Percentiles rank a stretch among this genome's conserved stretches.
phyloP scores from a whole-genome alignment of 495 filamentous ascomycete genomes.

The Podospora sp. region DNA sequence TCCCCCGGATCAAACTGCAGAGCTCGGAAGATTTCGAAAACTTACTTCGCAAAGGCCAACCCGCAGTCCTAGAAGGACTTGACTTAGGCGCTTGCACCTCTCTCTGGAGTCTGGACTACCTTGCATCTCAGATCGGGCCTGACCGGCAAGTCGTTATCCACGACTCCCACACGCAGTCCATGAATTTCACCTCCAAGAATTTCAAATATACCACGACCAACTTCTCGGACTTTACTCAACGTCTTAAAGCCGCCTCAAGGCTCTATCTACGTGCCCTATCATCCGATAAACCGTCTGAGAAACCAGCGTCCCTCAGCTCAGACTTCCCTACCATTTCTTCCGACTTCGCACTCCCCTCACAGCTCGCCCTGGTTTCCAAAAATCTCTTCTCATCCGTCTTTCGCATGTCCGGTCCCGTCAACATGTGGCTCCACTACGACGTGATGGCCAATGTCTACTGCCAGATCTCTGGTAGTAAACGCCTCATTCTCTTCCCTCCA shows the following conservation, averaged over 20 bases:
- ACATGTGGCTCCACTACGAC: constrained; percentile 94
- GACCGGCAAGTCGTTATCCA: constrained; percentile 75
- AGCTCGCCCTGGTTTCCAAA: constrained; percentile 59
- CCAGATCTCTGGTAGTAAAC: constrained; percentile 72
- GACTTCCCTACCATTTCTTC: constrained; percentile 71
- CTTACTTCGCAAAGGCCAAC: constrained; percentile 60
- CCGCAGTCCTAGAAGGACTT: constrained; percentile 65
- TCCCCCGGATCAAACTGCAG: constrained; percentile 55
- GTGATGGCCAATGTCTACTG: constrained; percentile 90
- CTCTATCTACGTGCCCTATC: constrained; percentile 80
- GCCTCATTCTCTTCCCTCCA: constrained; percentile 77
- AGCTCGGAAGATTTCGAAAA: constrained; percentile 54
- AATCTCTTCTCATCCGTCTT: constrained; percentile 79
- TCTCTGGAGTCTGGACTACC: constrained; percentile 70
- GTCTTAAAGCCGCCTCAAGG: constrained; percentile 59
- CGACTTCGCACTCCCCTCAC: constrained; percentile 71
- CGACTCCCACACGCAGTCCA: constrained; percentile 59
- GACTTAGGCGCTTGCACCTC: constrained; percentile 68
- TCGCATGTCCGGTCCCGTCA: constrained; percentile 77
- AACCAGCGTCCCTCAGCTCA: constrained; percentile 64
- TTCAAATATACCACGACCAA: constrained; percentile 71
- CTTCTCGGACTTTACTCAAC: constrained; percentile 69
- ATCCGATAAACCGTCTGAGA: constrained; percentile 62
- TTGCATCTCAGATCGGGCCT: constrained; percentile 63
- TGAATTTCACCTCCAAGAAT: constrained; percentile 84